Base-by-base conservation (phyloP, 495 filamentous ascomycete species). In the Hyaloscypha finlandica region DNA sequence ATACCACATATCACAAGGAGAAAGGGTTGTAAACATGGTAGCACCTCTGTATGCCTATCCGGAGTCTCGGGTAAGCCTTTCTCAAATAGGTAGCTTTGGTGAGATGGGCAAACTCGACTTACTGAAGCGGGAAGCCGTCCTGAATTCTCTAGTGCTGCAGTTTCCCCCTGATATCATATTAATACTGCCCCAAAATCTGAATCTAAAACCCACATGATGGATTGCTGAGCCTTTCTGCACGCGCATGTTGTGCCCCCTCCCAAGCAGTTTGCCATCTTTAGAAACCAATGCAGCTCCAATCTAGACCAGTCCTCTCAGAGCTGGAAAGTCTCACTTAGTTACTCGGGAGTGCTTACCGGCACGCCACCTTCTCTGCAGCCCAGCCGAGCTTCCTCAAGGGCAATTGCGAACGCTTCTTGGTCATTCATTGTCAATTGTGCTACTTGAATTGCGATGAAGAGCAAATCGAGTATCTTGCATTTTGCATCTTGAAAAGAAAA, bases 11-110 rank as follows among this genome's bases (percentile, higher is more conserved):
- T 93, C 89, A 74, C 92, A 96, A 0, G 91, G 92, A 16, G 92
- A 94, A 5, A 96, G 80, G 2, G 92, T 94, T 9, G 92, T 95
- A 77, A 92, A 95, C 89, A 95, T 93, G 5, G 92, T 95, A 52
- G 87, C 77, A 52, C 90, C 89, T 70, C 82, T 78, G 77, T 94
- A 95, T 22, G 85, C 85, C 1, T 48, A 48, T 12, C 42, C 8
- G 16, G 42, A 48, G 35, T 48, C 42, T 48, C 35, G 12, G 35
- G 12, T 37, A 1, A 25, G 25, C 25, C 25, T 25, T 25, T 25
- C 25, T 25, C 25, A 25, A 25, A 25, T 25, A 25, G 25, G 25
- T 25, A 25, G 25, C 25, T 25, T 25, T 25, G 25, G 25, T 25
- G 25, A 25, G 25, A 25, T 25, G 2, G 35, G 35, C 12, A 12